These are phyloP conservation scores for Iris pallida DNA, from an alignment of 116 monocot genomes.

Conservation along the genomic window DNA sequence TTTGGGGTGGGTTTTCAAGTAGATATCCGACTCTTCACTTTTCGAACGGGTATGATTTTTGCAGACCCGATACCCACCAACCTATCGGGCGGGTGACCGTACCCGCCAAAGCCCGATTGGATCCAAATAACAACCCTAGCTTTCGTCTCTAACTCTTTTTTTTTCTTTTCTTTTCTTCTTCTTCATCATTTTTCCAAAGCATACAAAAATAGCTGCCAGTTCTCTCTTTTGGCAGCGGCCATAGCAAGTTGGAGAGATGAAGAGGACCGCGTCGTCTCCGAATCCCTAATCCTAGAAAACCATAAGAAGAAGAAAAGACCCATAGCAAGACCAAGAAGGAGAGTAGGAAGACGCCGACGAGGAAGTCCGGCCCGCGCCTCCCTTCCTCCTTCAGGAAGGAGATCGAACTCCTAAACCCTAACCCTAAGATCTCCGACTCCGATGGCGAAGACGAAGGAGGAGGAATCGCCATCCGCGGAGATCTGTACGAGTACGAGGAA, in stretches of 20 bases:
- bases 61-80: not conserved
- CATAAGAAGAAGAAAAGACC: conserved; percentile 2
- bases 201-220: not conserved
- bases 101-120: no score
- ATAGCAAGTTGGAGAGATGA: no score
- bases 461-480: not conserved
- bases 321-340: conserved; percentile 18
- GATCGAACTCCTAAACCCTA: conserved; percentile 26
- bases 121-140: no score
- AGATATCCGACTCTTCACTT: no score
- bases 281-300: conserved; percentile 10
- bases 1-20: no score
- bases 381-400: conserved; percentile 50
- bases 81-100: no score
- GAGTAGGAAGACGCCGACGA: conserved; percentile 3
- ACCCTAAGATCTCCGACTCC: conserved; percentile 7
- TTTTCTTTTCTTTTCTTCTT: not conserved
- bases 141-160: not conserved
- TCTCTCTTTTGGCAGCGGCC: no score
- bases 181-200: not conserved
- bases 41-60: no score
- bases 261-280: not conserved
- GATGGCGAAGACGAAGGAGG: conserved; percentile 15
- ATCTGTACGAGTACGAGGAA: conserved; percentile 86
- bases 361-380: conserved; percentile 54